Evolutionary conservation across 495 filamentous ascomycete genomes (phyloP), one percentile per base, ranked within the genome.

Genomic region (Polyplosphaeria fusca): DNA sequence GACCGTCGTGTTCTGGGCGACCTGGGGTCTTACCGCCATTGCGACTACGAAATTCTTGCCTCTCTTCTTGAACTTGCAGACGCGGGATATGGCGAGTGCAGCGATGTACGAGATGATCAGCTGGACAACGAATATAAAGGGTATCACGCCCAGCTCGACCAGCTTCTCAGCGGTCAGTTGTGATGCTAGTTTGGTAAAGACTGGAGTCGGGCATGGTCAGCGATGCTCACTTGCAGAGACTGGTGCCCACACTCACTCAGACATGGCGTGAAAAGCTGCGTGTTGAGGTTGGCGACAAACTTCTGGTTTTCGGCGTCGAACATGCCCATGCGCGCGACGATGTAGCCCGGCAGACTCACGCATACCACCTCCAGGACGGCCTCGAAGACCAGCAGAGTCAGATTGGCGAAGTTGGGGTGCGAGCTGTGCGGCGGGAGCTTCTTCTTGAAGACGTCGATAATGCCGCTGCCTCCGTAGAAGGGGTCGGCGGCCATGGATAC

Each of bases 121-220:
- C 72, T 95, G 91, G 12, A 91, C 79, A 47, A 89, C 69, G 71
- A 97, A 97, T 67, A 98, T 96, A 46, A 91, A 72, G 16, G 93
- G 93, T 48, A 98, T 98, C 55, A 98, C 85, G 50, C 86, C 91
- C 46, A 98, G 78, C 52, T 97, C 93, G 52, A 81, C 76, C 44
- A 98, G 79, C 69, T 95, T 95, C 61, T 90, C 86, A 41, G 90
- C 86, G 24, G 86, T 95, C 47, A 98, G 78, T 73, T 98, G 93
- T 4, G 88, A 92, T n/a, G 92, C 93, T 20, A 98, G 79, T 72
- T 97, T 98, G 24, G 88, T 95, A 76, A 97, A 98, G 68, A 98
- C 91, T 96, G 60, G 20, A 57, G 44, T 18, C 30, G 50, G 50
- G 27, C 47, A 3, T 62, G 25, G 39, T 24, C 26, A 28, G 18